These are phyloP conservation scores for Psilocybe azurescens DNA, from an alignment of 768 basidiomycete species.

Conservation along the genomic window DNA sequence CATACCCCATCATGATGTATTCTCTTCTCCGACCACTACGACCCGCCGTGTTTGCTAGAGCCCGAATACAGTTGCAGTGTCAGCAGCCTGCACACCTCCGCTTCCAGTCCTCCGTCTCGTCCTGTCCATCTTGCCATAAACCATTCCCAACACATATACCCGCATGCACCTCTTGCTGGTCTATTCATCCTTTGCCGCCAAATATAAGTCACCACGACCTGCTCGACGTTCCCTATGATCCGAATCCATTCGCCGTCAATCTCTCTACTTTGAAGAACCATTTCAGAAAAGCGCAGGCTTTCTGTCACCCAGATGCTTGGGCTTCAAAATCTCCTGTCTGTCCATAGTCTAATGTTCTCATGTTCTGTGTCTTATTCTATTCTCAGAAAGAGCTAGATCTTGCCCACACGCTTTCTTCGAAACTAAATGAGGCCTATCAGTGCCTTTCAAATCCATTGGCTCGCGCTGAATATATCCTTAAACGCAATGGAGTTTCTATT, in stretches of 20 bases:
- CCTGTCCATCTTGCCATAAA: constrained; percentile 70
- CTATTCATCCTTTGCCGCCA: constrained; percentile 62
- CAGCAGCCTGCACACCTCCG: background rate
- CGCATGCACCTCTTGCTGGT: constrained; percentile 76
- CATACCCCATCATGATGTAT: constrained; percentile 13
- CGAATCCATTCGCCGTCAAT: constrained; percentile 78
- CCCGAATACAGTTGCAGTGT: background rate
- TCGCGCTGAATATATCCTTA: constrained; percentile 83
- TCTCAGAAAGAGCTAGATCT: constrained; percentile 58
- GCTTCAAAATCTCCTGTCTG: constrained; percentile 65
- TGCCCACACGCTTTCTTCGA: constrained; percentile 72
- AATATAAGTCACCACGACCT: constrained; percentile 69
- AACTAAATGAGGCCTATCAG: constrained; percentile 84
- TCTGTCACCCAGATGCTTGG: constrained; percentile 90
- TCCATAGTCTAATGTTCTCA: constrained; percentile 16
- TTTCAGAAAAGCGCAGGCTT: constrained; percentile 75
- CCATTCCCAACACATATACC: constrained; percentile 69
- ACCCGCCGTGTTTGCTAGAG: background rate
- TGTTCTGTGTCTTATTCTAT: constrained; percentile 9
- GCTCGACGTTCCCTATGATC: constrained; percentile 62
- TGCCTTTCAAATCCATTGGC: constrained; percentile 73
- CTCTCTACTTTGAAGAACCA: constrained; percentile 58
- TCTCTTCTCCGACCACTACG: constrained; percentile 15
- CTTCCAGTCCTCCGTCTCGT: constrained; percentile 7
- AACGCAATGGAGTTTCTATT: constrained; percentile 58